phyloP scores from a whole-genome alignment of 1,284 basidiomycete species.

The Trichosporon ovoides region DNA sequence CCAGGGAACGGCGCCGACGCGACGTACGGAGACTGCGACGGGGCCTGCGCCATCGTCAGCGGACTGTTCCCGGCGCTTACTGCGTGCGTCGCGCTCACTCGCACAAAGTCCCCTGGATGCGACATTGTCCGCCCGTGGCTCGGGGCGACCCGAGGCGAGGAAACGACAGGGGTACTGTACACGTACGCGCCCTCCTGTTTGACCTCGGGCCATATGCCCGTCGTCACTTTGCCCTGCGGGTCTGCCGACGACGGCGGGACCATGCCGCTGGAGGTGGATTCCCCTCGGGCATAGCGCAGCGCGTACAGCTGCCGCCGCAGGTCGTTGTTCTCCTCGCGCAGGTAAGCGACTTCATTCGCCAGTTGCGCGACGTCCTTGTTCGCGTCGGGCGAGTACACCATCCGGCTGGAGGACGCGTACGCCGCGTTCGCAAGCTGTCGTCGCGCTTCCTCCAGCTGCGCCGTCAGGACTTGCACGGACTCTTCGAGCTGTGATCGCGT shows the following conservation, averaged over 20 bases:
- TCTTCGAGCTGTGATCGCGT: slow-evolving; percentile 36
- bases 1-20: slow-evolving; percentile 27
- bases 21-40: slow-evolving; percentile 38
- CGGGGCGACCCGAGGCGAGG: slow-evolving; percentile 15
- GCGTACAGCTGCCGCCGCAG: slow-evolving; percentile 39
- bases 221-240: slow-evolving; percentile 11
- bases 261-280: slow-evolving; percentile 3
- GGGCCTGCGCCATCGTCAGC: slow-evolving; percentile 25
- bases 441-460: slow-evolving; percentile 41
- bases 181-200: slow-evolving; percentile 17
- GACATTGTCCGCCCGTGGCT: slow-evolving; percentile 22
- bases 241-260: slow-evolving; percentile 8
- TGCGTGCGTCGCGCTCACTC: slow-evolving; percentile 19
- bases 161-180: slow-evolving; percentile 16
- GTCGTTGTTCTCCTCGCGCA: slow-evolving; percentile 43
- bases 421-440: slow-evolving; percentile 37
- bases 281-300: slow-evolving; percentile 20
- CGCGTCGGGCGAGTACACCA: slow-evolving; percentile 28
- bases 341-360: slow-evolving; percentile 38
- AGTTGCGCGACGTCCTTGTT: slow-evolving; percentile 32
- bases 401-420: slow-evolving; percentile 19
- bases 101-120: slow-evolving; percentile 21
- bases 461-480: slow-evolving; percentile 33
- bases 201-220: slow-evolving; percentile 16
- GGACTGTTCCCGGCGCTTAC: not conserved